Base-by-base conservation (phyloP, 129 eudicot genomes). In the Helichrysum umbraculigerum region DNA sequence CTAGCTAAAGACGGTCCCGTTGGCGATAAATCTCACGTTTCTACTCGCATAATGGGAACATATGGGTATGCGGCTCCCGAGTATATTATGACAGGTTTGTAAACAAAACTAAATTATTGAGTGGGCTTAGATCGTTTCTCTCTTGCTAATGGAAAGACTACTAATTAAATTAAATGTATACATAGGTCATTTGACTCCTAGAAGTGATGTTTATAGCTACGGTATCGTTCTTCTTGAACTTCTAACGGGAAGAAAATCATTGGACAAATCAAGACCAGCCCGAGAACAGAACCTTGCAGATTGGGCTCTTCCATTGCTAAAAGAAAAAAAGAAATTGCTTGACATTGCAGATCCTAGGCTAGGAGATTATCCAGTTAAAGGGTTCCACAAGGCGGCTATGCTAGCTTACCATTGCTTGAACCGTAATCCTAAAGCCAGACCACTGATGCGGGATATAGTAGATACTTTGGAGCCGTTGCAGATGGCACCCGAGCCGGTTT, bases 1-100 rank as follows among this genome's bases (percentile, higher is more conserved):
- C 88, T 93, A 4, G 97, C 98, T 29, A 93, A 90, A 78, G 97
- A 90, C 79, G 98, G 98, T 66, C 98, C 98, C 12, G 97, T 90
- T 25, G 98, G 97, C 16, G 98, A 93, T 75, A 93, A 93, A 77
- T 85, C 98, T 71, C 98, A 90, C 73, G 98, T 93, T 59, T 93
- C 98, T 62, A 90, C 98, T 67, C 98, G 98, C 74, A 93, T 93
- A 77, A 93, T 93, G 98, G 98, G 98, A 76, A 93, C 98, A 14
- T 90, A 90, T 71, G 98, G 98, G 2, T 93, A 90, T 52, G 97
- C 97, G 42, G 98, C 98, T 44, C 98, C 97, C 0, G 98, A 93
- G 81, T 93, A 93, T 52, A 93, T 93, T 65, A 85, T 92, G 97
- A 89, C 97, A 85, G 97, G 97, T 91, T 73, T 62, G 67, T 63